Base-by-base conservation (phyloP, 2,329 filamentous ascomycete genomes). In the Monosporascus ibericus region DNA sequence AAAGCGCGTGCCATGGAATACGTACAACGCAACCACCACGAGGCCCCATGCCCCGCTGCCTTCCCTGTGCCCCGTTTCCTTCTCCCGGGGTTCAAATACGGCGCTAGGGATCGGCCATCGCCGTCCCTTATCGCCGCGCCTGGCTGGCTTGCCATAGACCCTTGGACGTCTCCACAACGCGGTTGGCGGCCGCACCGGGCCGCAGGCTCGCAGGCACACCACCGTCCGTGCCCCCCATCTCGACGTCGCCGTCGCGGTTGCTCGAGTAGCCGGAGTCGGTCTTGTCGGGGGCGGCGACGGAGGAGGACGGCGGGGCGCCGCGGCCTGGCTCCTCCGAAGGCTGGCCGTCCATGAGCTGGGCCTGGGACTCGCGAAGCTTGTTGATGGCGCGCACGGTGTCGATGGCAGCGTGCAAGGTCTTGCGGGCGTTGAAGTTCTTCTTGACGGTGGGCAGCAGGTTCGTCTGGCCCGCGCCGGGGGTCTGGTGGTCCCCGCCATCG, bases 361-460 rank as follows among this genome's bases (percentile, higher is more conserved):
- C 64, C 57, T 84, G 80, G 2, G 81, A 80, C 68, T 86, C 84
- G 53, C 83, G 77, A 47, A 87, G 71, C 72, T 87, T 87, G 70
- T 87, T 87, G 65, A 87, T 87, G 36, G 84, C 84, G 48, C 85
- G 76, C 47, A 87, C 83, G 2, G 84, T 87, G 65, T 87, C 84
- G 65, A 87, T 87, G 52, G 85, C 84, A 34, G 85, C 84, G 62
- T 87, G 84, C 48, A 87, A 72, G 27, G 84, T 87, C 62, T 84
- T 75, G 52, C 84, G 76, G 42, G 84, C 84, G 62, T 87, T 87
- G 72, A 87, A 87, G 73, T 87, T 87, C 79, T 86, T 86, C 77
- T 86, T 85, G 66, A 87, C 83, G 6, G 81, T 82, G 8, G 84
- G 84, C 55, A 87, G 70, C 58, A 87, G 71, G 72, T 87, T 85